Evolutionary conservation across 1,139 yeast species (phyloP), one percentile per base, ranked within the genome.

Genomic region (Trichomonascaceae sp.): DNA sequence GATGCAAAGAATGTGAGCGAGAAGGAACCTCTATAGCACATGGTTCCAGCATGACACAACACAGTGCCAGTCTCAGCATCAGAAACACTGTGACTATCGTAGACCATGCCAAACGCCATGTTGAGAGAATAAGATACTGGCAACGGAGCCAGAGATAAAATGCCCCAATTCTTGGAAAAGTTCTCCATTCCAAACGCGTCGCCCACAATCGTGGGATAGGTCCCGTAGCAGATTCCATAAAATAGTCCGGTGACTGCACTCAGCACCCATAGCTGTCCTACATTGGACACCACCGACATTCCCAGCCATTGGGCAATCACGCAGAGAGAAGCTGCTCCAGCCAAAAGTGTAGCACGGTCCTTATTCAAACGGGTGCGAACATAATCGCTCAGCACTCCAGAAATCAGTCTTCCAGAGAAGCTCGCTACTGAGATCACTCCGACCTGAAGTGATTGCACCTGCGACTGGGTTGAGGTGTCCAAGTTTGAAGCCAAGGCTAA

Each of bases 141-240:
- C 8, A 61, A 52, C 3, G 67, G 65, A 6, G 65, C 48, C 15
- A 58, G 42, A 2, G 65, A 60, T 13, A 76, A 59, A 18, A 76
- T 50, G 0, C 93, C 92, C 93, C 94, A 84, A 28, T 81, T 69
- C 27, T 84, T 77, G 35, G 85, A 76, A 52, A 80, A 81, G 27
- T 74, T 68, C 13, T 62, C 64, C 48, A 82, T 69, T 17, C 87
- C 87, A 58, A 81, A 82, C 11, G 73, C 61, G 45, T 84, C 94
- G 1, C 89, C 75, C 18, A 80, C 64, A 16, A 81, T 71, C 1
- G 89, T 78, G 0, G 94, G 94, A 52, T 74, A 79, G 4, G 84
- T 68, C 1, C 94, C 89, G 53, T 78, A 82, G 34, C 77, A 64
- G 33, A 78, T 66, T 1, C 95, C 95, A 56, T 81, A 84, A n/a